Conservation (phyloP, 768 basidiomycete genomes). For the Auriculariales sp. region DNA sequence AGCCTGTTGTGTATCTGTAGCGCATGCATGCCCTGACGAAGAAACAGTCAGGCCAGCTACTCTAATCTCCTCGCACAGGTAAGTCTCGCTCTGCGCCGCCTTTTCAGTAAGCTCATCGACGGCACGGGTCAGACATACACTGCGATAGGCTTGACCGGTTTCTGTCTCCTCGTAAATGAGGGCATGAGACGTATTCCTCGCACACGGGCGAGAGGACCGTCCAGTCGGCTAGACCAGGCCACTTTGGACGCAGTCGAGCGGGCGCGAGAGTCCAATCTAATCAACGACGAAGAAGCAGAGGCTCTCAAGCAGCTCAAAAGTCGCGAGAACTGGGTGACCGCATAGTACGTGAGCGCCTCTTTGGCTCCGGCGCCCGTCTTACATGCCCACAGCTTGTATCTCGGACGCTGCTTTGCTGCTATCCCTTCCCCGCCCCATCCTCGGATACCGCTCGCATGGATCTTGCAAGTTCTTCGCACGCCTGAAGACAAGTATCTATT, state of each 20-base stretch:
- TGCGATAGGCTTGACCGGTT: not conserved
- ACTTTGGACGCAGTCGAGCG: not conserved
- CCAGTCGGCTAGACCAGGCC: not conserved
- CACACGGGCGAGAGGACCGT: not conserved
- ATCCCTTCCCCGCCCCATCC: not conserved
- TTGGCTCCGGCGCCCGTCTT: not conserved
- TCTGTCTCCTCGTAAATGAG: not conserved
- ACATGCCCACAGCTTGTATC: not conserved
- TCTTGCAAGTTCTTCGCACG: not conserved
- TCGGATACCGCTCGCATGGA: not conserved
- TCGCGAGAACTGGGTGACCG: not conserved
- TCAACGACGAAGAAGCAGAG: not conserved
- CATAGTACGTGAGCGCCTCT: not conserved
- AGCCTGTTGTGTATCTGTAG: too few relatives aligned
- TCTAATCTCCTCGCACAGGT: not conserved
- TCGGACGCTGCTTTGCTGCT: not conserved
- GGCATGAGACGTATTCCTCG: not conserved
- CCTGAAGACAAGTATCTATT: conserved; percentile 56
- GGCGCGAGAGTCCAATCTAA: not conserved
- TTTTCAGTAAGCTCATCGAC: not conserved
- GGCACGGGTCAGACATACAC: not conserved
- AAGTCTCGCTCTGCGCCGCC: not conserved
- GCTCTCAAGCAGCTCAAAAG: not conserved
- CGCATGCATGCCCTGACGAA: too few relatives aligned
- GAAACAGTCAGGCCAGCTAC: not conserved